Evolutionary conservation across 1,139 yeast species (phyloP).

Genomic region (Wickerhamomyces sp.): DNA sequence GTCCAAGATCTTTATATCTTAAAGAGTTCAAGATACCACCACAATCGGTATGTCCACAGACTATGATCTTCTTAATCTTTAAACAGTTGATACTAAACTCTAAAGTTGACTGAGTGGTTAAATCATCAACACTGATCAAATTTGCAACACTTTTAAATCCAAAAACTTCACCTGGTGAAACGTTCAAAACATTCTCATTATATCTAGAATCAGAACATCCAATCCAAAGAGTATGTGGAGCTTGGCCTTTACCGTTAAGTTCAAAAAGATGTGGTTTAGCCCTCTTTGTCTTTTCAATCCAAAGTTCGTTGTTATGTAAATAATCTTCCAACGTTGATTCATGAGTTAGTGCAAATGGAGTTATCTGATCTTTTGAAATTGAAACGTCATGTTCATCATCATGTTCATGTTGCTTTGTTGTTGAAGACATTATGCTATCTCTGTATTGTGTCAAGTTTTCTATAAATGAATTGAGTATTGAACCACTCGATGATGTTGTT

Average conservation of each 20-base stretch:
- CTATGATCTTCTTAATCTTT: constrained; percentile 75
- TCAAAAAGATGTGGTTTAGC: constrained; percentile 64
- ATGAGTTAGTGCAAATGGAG: constrained; percentile 53
- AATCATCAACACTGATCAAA: constrained; percentile 65
- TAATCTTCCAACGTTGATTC: constrained; percentile 60
- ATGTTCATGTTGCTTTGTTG: too few relatives aligned
- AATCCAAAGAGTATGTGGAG: constrained; percentile 92
- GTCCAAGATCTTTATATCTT: constrained; percentile 59
- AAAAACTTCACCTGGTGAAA: constrained; percentile 89
- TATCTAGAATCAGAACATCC: constrained; percentile 96
- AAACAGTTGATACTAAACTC: constrained; percentile 89
- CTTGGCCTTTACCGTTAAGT: constrained; percentile 76
- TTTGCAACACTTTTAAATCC: constrained; percentile 94
- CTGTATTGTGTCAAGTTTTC: too few relatives aligned
- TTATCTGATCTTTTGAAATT: constrained; percentile 10
- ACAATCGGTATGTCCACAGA: constrained; percentile 98
- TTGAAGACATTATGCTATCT: too few relatives aligned
- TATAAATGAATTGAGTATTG: too few relatives aligned
- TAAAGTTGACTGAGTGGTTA: constrained; percentile 73
- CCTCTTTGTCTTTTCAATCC: constrained; percentile 56
- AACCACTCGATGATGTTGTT: too few relatives aligned
- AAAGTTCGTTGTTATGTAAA: constrained; percentile 60
- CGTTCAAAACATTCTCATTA: constrained; percentile 74
- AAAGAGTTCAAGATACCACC: constrained; percentile 93
- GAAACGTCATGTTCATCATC: constrained; percentile 3